Conservation (phyloP, 208 protist genomes). For the Leishmania braziliensis region DNA sequence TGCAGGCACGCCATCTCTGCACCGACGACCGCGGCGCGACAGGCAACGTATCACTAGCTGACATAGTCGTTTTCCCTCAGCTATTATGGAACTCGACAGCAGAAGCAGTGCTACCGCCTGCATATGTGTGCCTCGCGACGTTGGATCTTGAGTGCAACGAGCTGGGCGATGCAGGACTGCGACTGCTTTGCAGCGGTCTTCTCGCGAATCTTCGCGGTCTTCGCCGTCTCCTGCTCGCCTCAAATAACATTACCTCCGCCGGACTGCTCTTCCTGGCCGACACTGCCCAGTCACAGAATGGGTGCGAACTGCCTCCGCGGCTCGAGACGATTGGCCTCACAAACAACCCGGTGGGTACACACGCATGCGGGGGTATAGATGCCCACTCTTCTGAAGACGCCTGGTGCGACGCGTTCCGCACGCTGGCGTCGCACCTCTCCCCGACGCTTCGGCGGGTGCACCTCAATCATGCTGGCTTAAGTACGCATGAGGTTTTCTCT, state of each 20-base stretch:
- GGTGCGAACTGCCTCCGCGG: background rate
- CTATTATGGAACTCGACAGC: conserved; percentile 3
- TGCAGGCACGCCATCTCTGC: conserved; percentile 21
- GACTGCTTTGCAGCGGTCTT: conserved; percentile 16
- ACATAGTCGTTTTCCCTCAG: conserved; percentile 6
- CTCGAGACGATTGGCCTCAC: conserved; percentile 42
- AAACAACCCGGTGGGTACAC: conserved; percentile 36
- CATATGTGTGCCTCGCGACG: conserved; percentile 12
- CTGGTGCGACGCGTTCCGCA: conserved; percentile 14
- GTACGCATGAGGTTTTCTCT: conserved; percentile 12
- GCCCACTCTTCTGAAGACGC: background rate
- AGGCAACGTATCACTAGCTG: background rate
- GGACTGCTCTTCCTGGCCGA: conserved; percentile 11
- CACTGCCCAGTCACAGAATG: background rate
- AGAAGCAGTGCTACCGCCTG: background rate
- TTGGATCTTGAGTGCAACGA: conserved; percentile 44
- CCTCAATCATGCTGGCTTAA: conserved; percentile 40
- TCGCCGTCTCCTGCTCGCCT: conserved; percentile 33
- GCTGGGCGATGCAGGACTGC: conserved; percentile 30
- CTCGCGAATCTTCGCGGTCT: conserved; percentile 19
- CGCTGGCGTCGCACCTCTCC: background rate
- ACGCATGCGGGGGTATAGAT: background rate
- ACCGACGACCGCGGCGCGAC: background rate
- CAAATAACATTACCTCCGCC: conserved; percentile 15
- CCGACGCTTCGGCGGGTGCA: conserved; percentile 38